Percentiles rank a stretch among this genome's conserved stretches.
These are phyloP conservation scores for Oidiodendron maius DNA, from an alignment of 495 filamentous ascomycete species.

Conservation along the genomic window DNA sequence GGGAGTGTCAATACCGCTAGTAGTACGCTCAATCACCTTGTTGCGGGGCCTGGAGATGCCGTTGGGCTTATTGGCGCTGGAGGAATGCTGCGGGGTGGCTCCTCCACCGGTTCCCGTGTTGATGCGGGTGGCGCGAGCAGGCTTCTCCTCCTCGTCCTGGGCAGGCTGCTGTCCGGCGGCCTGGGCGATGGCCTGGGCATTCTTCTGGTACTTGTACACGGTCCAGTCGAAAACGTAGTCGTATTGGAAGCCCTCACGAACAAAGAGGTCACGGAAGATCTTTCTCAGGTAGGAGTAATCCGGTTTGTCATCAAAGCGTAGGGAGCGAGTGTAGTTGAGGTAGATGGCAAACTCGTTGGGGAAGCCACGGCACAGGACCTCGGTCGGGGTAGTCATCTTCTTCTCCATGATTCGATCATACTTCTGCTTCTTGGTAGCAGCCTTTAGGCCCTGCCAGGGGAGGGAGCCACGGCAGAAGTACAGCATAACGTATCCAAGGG, in stretches of 20 bases:
- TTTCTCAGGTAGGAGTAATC: conserved; percentile 99
- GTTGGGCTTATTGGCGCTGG: conserved; percentile 60
- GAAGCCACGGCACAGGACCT: conserved; percentile 98
- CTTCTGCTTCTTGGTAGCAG: conserved; percentile 99
- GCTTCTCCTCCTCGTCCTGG: conserved; percentile 71
- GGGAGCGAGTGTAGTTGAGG: conserved; percentile 97
- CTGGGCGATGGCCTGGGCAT: conserved; percentile 83
- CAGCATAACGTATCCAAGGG: conserved; percentile 98
- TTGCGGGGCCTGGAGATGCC: conserved; percentile 74
- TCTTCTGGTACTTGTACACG: conserved; percentile 99
- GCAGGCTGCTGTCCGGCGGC: conserved; percentile 59
- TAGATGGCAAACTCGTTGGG: conserved; percentile 99
- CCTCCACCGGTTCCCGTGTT: conserved; percentile 53
- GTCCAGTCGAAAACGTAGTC: conserved; percentile 99
- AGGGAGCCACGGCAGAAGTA: conserved; percentile 99
- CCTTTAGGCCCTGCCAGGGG: conserved; percentile 98
- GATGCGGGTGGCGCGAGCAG: conserved; percentile 51
- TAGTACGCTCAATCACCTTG: conserved; percentile 72
- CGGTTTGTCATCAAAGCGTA: conserved; percentile 99
- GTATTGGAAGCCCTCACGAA: conserved; percentile 99
- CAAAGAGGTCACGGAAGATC: conserved; percentile 99
- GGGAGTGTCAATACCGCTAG: conserved; percentile 59
- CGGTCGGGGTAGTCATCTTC: conserved; percentile 99
- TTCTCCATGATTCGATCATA: conserved; percentile 99
- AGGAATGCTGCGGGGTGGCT: conserved; percentile 45